These are phyloP conservation scores for Thuja plicata DNA, from an alignment of 83 land plant species.

Conservation along the genomic window DNA sequence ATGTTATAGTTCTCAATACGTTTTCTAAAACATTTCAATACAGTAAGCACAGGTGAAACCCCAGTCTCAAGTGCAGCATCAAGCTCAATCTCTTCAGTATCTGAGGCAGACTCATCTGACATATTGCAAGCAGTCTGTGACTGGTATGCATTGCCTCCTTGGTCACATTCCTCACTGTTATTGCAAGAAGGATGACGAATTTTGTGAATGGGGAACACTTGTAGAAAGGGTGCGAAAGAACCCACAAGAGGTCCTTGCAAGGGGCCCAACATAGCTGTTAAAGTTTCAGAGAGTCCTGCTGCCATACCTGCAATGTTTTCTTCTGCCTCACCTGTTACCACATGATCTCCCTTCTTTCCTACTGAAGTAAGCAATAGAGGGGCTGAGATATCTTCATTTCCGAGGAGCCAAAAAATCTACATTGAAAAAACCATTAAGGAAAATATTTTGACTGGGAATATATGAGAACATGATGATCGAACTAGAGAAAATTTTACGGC, in stretches of 20 bases:
- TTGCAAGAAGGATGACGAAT: not conserved
- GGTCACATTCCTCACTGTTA: not conserved
- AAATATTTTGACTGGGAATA: not conserved
- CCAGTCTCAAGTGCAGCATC: slow-evolving; percentile 39
- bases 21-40: slow-evolving; percentile 19
- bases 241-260: not conserved
- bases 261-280: not conserved
- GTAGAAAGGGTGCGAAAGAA: not conserved
- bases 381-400: slow-evolving; percentile 22
- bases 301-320: too few species aligned
- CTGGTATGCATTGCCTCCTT: not conserved
- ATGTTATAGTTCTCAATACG: slow-evolving; percentile 17
- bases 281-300: not conserved
- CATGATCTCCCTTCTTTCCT: slow-evolving; percentile 30
- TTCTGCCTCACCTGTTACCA: slow-evolving; percentile 22
- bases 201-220: not conserved
- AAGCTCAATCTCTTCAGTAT: slow-evolving; percentile 22
- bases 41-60: slow-evolving; percentile 4
- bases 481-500: not conserved
- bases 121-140: slow-evolving; percentile 18
- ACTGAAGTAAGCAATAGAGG: slow-evolving; percentile 13
- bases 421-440: not conserved
- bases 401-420: slow-evolving; percentile 58
- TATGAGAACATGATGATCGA: not conserved
- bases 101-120: slow-evolving; percentile 35